Conservation (phyloP, 2,329 filamentous ascomycete species). For the Fusarium napiforme region DNA sequence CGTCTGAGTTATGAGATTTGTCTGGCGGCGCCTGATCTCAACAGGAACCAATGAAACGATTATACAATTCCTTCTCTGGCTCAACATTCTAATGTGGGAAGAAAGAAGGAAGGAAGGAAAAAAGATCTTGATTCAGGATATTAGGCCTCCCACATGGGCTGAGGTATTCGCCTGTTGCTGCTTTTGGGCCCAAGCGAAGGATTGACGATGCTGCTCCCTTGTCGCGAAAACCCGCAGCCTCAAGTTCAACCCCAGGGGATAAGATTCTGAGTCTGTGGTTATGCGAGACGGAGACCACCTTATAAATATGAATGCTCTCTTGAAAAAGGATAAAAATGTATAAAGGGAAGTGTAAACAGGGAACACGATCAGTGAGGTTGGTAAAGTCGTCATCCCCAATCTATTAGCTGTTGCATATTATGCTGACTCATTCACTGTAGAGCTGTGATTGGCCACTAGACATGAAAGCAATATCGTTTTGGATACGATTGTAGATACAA, state of each 20-base stretch:
- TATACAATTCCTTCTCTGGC: background rate
- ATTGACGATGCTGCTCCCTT: constrained; percentile 10
- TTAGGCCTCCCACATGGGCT: background rate
- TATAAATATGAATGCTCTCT: background rate
- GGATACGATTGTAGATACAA: background rate
- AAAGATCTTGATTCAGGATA: background rate
- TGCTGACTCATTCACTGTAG: constrained; percentile 23
- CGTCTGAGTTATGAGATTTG: constrained; percentile 1
- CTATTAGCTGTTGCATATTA: background rate
- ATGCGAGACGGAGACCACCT: background rate
- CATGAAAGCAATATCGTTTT: background rate
- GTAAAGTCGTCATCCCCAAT: constrained; percentile 10
- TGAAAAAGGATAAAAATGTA: background rate
- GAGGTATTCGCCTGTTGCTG: background rate
- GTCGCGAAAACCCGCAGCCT: constrained; percentile 8
- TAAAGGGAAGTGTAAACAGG: background rate
- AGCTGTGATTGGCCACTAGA: background rate
- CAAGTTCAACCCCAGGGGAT: background rate
- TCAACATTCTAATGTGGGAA: constrained; percentile 14
- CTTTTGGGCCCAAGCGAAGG: background rate
- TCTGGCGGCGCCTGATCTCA: constrained; percentile 8
- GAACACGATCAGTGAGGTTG: background rate
- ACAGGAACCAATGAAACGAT: background rate
- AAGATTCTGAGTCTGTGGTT: background rate
- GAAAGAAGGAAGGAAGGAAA: background rate